Percentiles rank a stretch among this genome's conserved stretches.
phyloP scores from a whole-genome alignment of 768 basidiomycete genomes.

The Pleurotus giganteus region DNA sequence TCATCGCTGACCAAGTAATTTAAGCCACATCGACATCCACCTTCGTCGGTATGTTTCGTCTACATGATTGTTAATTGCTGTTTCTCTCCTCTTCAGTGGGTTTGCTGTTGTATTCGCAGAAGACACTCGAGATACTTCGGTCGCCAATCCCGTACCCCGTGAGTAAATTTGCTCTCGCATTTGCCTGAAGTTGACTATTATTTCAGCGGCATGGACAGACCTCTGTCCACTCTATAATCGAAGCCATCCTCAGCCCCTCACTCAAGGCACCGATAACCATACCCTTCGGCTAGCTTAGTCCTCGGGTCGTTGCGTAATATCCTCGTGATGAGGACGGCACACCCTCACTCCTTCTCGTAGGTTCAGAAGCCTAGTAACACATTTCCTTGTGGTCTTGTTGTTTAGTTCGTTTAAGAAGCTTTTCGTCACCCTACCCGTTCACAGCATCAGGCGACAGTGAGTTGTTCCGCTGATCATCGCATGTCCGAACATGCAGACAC shows the following conservation, averaged over 20 bases:
- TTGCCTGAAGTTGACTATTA: not conserved
- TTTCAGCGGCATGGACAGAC: constrained; percentile 9
- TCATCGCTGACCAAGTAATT: not conserved
- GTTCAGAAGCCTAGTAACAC: too few relatives aligned
- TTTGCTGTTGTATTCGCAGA: constrained; percentile 34
- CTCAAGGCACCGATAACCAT: not conserved
- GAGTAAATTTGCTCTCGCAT: not conserved
- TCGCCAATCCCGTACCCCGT: constrained; percentile 1
- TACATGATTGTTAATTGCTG: not conserved
- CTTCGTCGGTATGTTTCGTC: constrained; percentile 21
- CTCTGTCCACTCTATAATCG: constrained; percentile 11
- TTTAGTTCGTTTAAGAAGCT: too few relatives aligned
- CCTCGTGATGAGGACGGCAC: too few relatives aligned
- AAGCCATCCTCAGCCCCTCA: not conserved
- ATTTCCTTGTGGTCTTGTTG: too few relatives aligned
- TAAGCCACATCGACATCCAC: constrained; percentile 42
- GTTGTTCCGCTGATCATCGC: too few relatives aligned
- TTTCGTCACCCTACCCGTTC: too few relatives aligned
- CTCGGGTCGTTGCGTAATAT: too few relatives aligned
- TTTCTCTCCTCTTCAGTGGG: constrained; percentile 20
- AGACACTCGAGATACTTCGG: constrained; percentile 13
- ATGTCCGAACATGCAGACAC: too few relatives aligned
- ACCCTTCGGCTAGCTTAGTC: too few relatives aligned
- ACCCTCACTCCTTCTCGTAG: too few relatives aligned
- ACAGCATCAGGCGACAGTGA: too few relatives aligned